phyloP scores from a whole-genome alignment of 2,329 filamentous ascomycete genomes.

The Alternaria arborescens region DNA sequence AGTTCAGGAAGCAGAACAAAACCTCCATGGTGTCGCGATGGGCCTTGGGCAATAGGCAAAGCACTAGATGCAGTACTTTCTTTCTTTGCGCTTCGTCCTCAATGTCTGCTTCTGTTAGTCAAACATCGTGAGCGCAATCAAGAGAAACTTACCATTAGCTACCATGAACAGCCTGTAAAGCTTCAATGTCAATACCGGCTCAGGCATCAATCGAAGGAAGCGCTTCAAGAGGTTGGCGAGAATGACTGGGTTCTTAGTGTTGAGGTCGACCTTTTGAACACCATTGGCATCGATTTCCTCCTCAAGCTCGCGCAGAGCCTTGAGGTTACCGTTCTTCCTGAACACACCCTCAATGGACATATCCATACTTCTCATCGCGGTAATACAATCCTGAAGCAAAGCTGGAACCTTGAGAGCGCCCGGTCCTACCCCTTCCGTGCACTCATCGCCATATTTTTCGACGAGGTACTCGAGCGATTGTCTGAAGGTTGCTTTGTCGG shows the following conservation, averaged over 20 bases:
- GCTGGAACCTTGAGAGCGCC: slow-evolving; percentile 89
- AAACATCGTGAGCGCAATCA: background rate
- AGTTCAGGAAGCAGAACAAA: slow-evolving; percentile 93
- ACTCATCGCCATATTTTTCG: slow-evolving; percentile 93
- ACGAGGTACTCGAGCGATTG: slow-evolving; percentile 88
- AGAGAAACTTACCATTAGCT: slow-evolving; percentile 71
- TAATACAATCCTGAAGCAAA: slow-evolving; percentile 93
- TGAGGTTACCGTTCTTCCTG: slow-evolving; percentile 98
- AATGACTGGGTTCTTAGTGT: slow-evolving; percentile 89
- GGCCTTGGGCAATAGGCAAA: slow-evolving; percentile 89
- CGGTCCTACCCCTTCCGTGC: slow-evolving; percentile 95
- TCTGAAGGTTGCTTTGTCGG: slow-evolving; percentile 84
- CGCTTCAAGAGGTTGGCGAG: slow-evolving; percentile 94
- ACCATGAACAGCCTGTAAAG: slow-evolving; percentile 90
- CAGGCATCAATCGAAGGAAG: slow-evolving; percentile 91
- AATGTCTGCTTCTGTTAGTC: slow-evolving; percentile 65
- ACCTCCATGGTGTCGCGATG: slow-evolving; percentile 96
- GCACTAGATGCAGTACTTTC: slow-evolving; percentile 86
- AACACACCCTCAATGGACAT: slow-evolving; percentile 98
- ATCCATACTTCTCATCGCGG: slow-evolving; percentile 97
- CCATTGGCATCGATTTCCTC: slow-evolving; percentile 87
- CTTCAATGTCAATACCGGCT: slow-evolving; percentile 94
- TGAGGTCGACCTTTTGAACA: slow-evolving; percentile 84
- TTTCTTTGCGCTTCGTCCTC: slow-evolving; percentile 81
- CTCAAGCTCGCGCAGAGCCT: slow-evolving; percentile 84